Evolutionary conservation across 352 stramenopile genomes (phyloP).

Genomic region (Phytopythium chamaehyphon): DNA sequence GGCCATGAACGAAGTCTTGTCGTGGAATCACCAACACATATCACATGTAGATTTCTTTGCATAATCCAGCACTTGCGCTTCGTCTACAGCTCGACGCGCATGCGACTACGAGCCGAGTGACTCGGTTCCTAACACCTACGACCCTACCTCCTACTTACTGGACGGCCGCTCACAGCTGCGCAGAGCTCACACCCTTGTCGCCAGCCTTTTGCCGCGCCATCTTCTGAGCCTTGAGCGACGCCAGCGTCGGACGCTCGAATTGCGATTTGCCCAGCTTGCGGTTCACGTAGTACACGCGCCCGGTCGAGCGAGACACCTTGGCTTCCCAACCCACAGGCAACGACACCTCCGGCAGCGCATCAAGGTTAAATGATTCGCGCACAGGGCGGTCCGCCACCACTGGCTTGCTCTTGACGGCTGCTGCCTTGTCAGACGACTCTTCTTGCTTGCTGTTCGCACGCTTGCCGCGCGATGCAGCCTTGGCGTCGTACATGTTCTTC

Average conservation of each 20-base stretch:
- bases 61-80: no score
- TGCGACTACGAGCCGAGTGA: no score
- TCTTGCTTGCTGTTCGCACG: constrained; percentile 63
- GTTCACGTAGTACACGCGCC: constrained; percentile 88
- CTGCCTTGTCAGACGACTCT: constrained; percentile 17
- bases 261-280: constrained; percentile 84
- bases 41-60: no score
- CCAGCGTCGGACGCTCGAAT: constrained; percentile 81
- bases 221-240: constrained; percentile 83
- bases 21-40: no score
- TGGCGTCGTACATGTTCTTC: constrained; percentile 72
- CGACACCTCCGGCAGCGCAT: constrained; percentile 76
- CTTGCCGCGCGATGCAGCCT: constrained; percentile 34
- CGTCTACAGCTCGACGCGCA: no score
- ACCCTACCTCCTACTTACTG: constrained; percentile 23
- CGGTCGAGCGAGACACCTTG: constrained; percentile 83
- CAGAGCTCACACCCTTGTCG: constrained; percentile 9
- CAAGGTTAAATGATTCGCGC: constrained; percentile 83
- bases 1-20: no score
- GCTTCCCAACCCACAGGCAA: constrained; percentile 80
- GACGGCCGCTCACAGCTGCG: constrained; percentile 4
- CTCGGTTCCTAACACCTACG: constrained; percentile 2
- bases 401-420: constrained; percentile 16
- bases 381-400: constrained; percentile 49
- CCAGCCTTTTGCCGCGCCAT: constrained; percentile 63